phyloP scores from a whole-genome alignment of 2,329 filamentous ascomycete genomes.

The Cercospora canescens region DNA sequence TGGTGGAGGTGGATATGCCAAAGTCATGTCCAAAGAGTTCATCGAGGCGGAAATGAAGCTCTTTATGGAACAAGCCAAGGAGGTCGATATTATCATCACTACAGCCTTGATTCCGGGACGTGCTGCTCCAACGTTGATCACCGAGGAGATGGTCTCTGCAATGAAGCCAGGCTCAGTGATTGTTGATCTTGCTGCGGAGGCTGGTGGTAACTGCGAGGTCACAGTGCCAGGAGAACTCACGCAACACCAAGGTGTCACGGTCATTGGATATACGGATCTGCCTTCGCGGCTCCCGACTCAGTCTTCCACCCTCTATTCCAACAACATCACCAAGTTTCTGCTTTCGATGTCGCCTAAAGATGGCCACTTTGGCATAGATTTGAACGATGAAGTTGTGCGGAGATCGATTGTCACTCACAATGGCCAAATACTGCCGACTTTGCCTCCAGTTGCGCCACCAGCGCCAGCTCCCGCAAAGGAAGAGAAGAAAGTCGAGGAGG shows the following conservation, averaged over 20 bases:
- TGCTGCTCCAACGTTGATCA: constrained; percentile 81
- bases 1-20: constrained; percentile 83
- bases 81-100: constrained; percentile 90
- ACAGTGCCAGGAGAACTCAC: constrained; percentile 69
- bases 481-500: constrained; percentile 56
- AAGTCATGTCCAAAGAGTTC: constrained; percentile 93
- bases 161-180: constrained; percentile 91
- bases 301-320: constrained; percentile 86
- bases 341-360: constrained; percentile 78
- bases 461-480: constrained; percentile 52
- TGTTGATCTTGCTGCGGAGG: constrained; percentile 84
- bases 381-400: constrained; percentile 81
- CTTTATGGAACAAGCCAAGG: constrained; percentile 81
- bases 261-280: constrained; percentile 72
- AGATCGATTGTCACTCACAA: constrained; percentile 80
- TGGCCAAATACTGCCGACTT: constrained; percentile 73
- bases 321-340: constrained; percentile 88
- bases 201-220: constrained; percentile 83
- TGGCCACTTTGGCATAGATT: constrained; percentile 76
- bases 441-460: constrained; percentile 66
- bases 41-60: constrained; percentile 92
- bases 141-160: constrained; percentile 73
- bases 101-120: constrained; percentile 88
- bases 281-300: constrained; percentile 85
- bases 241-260: constrained; percentile 74